These are phyloP conservation scores for Flammula alnicola DNA, from an alignment of 1,284 basidiomycete genomes.

Conservation along the genomic window DNA sequence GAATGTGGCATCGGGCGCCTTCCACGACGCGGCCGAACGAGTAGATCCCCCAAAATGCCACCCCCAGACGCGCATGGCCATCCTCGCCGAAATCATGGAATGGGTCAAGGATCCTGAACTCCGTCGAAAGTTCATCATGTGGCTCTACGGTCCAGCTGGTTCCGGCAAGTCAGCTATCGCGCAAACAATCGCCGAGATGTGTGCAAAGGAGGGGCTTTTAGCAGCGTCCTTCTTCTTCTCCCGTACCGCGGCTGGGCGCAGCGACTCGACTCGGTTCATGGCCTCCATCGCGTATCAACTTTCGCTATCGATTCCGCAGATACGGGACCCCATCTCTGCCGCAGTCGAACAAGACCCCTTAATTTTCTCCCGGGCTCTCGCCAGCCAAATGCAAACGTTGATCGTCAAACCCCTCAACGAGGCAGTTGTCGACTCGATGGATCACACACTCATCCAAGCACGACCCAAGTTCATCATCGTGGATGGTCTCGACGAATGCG, in stretches of 20 bases:
- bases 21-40: neutral
- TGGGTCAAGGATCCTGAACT: neutral
- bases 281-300: conserved; percentile 4
- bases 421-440: neutral
- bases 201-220: neutral
- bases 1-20: too few relatives aligned
- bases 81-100: neutral
- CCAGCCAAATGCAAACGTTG: neutral
- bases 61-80: neutral
- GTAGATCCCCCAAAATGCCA: conserved; percentile 3
- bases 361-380: neutral
- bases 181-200: conserved; percentile 5
- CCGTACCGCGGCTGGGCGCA: neutral
- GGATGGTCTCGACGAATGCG: conserved; percentile 5
- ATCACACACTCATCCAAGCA: neutral
- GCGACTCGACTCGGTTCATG: neutral
- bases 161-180: conserved; percentile 6
- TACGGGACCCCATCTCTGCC: neutral
- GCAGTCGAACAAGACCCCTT: neutral
- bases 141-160: conserved; percentile 5
- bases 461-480: neutral
- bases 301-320: neutral
- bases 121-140: neutral
- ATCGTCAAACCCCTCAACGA: neutral
- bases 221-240: conserved; percentile 4